phyloP scores from a whole-genome alignment of 331 rosid species.

The Acacia pycnantha region DNA sequence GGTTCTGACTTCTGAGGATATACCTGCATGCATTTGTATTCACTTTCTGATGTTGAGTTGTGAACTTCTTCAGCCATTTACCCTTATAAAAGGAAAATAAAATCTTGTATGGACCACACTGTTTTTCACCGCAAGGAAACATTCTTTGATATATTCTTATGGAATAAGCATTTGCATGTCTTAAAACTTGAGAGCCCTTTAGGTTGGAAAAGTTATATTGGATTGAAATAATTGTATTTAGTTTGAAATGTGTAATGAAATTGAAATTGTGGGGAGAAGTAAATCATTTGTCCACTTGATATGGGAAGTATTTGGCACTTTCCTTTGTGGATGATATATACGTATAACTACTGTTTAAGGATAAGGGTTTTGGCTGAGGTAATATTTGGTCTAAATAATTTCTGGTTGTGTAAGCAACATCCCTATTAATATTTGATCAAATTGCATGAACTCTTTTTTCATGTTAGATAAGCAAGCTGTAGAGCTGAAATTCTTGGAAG shows the following conservation, averaged over 20 bases:
- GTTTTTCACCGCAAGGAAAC: neutral
- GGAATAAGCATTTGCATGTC: neutral
- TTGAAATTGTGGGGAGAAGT: constrained; percentile 12
- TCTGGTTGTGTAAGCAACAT: neutral
- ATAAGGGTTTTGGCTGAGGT: neutral
- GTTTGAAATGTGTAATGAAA: constrained; percentile 9
- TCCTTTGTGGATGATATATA: constrained; percentile 1
- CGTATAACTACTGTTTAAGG: neutral
- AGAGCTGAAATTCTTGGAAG: neutral
- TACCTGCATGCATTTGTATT: neutral
- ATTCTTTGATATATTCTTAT: neutral
- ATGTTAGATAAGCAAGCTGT: neutral
- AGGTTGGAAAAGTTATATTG: constrained; percentile 2
- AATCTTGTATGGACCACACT: neutral
- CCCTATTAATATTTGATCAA: neutral
- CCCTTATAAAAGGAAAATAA: no score
- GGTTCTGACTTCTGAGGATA: neutral
- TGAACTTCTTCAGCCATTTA: neutral
- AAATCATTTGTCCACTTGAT: neutral
- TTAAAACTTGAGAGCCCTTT: constrained; percentile 15
- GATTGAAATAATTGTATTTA: neutral
- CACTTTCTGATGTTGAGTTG: neutral
- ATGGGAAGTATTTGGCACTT: neutral
- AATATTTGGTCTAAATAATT: neutral
- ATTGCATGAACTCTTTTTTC: neutral